These are phyloP conservation scores for Nicotiana tabacum DNA, from an alignment of 257 asterid genomes.

Conservation along the genomic window DNA sequence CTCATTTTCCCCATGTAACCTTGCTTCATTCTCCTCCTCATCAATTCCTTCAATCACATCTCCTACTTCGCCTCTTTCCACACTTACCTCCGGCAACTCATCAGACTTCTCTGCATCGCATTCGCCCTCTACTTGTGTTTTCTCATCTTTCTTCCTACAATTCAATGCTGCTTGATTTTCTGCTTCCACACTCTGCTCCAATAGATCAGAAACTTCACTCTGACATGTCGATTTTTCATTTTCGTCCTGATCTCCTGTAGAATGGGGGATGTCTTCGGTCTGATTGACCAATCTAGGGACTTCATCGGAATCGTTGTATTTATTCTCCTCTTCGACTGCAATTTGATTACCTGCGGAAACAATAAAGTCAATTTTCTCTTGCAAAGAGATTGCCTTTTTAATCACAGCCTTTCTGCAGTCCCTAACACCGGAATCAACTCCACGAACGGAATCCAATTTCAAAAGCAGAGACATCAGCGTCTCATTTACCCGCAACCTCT, in stretches of 20 bases:
- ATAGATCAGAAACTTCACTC: not conserved
- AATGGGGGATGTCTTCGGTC: not conserved
- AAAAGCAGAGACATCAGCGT: slow-evolving; percentile 62
- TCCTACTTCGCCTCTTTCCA: not conserved
- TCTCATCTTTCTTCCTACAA: not conserved
- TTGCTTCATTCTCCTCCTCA: not conserved
- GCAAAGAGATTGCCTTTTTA: slow-evolving; percentile 59
- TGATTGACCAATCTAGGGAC: slow-evolving; percentile 13
- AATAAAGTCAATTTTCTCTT: slow-evolving; percentile 57
- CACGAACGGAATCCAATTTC: slow-evolving; percentile 57
- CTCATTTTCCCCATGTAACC: not conserved
- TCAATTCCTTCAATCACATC: not conserved
- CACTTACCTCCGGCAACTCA: not conserved
- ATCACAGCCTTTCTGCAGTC: slow-evolving; percentile 62
- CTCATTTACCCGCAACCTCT: slow-evolving; percentile 64
- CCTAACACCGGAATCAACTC: slow-evolving; percentile 60
- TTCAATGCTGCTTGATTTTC: not conserved
- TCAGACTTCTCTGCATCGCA: not conserved
- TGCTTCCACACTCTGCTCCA: not conserved
- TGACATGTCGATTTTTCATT: not conserved
- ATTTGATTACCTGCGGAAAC: not conserved
- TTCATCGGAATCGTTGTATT: not conserved
- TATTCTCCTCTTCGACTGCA: not conserved
- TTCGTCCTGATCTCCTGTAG: not conserved
- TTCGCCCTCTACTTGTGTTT: not conserved